These are phyloP conservation scores for Linaria vulgaris DNA, from an alignment of 257 asterid species.

Conservation along the genomic window DNA sequence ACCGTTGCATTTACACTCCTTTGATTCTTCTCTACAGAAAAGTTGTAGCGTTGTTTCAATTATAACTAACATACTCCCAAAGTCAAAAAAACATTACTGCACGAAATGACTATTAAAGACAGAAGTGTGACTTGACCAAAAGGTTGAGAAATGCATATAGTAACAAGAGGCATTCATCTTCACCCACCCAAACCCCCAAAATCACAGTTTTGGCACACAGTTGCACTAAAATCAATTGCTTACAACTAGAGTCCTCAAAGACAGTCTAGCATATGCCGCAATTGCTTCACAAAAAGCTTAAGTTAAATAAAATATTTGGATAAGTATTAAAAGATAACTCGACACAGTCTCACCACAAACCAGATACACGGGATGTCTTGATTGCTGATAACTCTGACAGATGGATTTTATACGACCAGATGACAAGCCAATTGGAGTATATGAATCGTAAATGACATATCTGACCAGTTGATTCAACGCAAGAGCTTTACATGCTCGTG, in stretches of 20 bases:
- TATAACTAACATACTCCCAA: too few species aligned
- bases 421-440: constrained; percentile 13
- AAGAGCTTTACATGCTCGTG: constrained; percentile 8
- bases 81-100: background rate
- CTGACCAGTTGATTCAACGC: constrained; percentile 22
- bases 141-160: too few species aligned
- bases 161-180: background rate
- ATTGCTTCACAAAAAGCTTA: constrained; percentile 30
- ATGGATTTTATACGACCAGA: constrained; percentile 1
- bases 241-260: constrained; percentile 23
- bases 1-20: too few species aligned
- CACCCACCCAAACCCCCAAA: too few species aligned
- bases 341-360: constrained; percentile 18
- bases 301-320: constrained; percentile 21
- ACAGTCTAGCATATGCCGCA: constrained; percentile 22
- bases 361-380: constrained; percentile 13
- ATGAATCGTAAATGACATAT: constrained; percentile 20
- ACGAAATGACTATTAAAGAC: constrained; percentile 14
- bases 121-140: too few species aligned
- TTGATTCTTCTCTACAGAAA: too few species aligned
- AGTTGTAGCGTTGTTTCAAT: too few species aligned
- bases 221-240: constrained; percentile 16
- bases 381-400: constrained; percentile 20
- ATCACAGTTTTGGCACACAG: constrained; percentile 23
- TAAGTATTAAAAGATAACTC: constrained; percentile 7